phyloP scores from a whole-genome alignment of 306 rosid genomes.

The Quercus suber region DNA sequence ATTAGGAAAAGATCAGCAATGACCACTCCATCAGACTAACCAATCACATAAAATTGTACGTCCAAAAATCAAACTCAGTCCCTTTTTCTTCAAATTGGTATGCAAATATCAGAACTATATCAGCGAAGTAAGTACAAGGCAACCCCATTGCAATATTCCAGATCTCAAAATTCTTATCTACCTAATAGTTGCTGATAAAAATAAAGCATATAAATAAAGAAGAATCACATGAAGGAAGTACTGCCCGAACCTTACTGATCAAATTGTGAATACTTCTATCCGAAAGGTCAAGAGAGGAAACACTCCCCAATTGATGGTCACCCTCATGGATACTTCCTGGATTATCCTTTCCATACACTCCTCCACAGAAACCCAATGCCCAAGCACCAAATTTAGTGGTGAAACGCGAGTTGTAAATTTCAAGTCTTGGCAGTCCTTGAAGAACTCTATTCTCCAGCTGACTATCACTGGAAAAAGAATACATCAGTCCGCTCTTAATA shows the following conservation, averaged over 20 bases:
- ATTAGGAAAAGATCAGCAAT: conserved; percentile 12
- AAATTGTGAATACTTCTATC: conserved; percentile 66
- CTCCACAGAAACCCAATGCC: conserved; percentile 93
- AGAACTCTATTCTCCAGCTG: conserved; percentile 47
- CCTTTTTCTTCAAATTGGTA: neutral
- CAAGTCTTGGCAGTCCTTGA: conserved; percentile 54
- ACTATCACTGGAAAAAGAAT: conserved; percentile 37
- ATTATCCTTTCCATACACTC: conserved; percentile 69
- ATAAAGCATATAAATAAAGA: neutral
- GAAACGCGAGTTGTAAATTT: conserved; percentile 73
- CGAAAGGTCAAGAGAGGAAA: conserved; percentile 73
- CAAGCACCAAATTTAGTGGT: conserved; percentile 63
- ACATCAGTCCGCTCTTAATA: conserved; percentile 17
- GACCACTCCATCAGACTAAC: conserved; percentile 2
- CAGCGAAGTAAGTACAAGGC: neutral
- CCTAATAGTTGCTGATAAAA: neutral
- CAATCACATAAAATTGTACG: neutral
- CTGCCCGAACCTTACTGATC: conserved; percentile 48
- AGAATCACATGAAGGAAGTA: conserved; percentile 7
- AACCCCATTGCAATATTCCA: neutral
- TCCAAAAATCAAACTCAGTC: neutral
- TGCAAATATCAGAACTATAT: neutral
- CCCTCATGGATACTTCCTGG: conserved; percentile 45
- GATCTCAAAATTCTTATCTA: conserved; percentile 3
- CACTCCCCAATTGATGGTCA: conserved; percentile 39